phyloP scores from a whole-genome alignment of 306 rosid genomes.

The Acmispon strigosus region DNA sequence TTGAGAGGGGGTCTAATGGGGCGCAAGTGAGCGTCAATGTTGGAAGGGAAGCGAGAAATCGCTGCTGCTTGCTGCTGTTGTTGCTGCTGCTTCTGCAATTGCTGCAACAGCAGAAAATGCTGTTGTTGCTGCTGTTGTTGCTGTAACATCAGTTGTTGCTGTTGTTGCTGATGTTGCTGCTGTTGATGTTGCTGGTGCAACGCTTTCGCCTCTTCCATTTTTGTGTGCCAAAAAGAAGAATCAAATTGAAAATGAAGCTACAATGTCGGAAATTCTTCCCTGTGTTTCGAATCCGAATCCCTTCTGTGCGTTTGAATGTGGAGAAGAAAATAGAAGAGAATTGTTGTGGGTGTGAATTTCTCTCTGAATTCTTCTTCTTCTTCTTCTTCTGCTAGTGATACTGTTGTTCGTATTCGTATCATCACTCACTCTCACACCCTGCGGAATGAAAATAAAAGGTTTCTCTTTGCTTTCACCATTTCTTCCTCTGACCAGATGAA shows the following conservation, averaged over 20 bases:
- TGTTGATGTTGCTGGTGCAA: conserved; percentile 47
- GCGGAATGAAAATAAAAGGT: too few species aligned
- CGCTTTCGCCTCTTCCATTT: conserved; percentile 81
- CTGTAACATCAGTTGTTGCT: conserved; percentile 23
- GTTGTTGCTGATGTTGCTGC: conserved; percentile 28
- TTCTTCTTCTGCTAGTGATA: too few species aligned
- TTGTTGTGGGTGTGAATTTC: too few species aligned
- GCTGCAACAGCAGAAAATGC: conserved; percentile 55
- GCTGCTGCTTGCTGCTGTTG: conserved; percentile 52
- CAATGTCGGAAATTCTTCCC: neutral
- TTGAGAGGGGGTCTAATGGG: conserved; percentile 63
- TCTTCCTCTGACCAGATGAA: too few species aligned
- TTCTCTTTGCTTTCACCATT: too few species aligned
- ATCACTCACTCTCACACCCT: too few species aligned
- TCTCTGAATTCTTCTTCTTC: too few species aligned
- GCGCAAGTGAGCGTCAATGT: conserved; percentile 87
- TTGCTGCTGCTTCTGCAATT: conserved; percentile 49
- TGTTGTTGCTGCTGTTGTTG: conserved; percentile 38
- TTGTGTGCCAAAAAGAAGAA: neutral
- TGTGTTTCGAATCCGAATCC: neutral
- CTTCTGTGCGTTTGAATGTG: neutral
- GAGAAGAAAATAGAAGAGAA: too few species aligned
- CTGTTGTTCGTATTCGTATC: too few species aligned
- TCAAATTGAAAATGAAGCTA: neutral
- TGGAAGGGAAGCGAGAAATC: conserved; percentile 89